Base-by-base conservation (phyloP, 495 filamentous ascomycete genomes). In the Trichoderma asperelloides region DNA sequence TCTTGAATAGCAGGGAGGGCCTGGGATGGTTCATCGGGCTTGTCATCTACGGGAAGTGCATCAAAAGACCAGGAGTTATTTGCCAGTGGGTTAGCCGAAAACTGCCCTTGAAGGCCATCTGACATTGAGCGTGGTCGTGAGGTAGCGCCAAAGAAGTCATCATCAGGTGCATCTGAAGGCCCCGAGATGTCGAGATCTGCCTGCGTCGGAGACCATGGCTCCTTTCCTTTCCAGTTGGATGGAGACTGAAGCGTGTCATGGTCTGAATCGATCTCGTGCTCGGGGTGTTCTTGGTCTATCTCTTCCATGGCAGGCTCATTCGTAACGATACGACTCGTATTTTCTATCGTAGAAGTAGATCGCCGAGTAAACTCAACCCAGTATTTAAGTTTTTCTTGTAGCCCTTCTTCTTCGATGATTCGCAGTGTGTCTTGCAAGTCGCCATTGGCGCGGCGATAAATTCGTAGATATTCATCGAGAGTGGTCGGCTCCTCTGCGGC, bases 381-480 rank as follows among this genome's bases (percentile, higher is more conserved):
- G 65, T 82, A 81, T 28, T 78, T 77, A 51, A 91, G 77, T 62
- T 84, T 82, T 16, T 84, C 83, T 49, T 82, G 78, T 15, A 82
- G 81, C 30, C 82, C 80, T 70, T 89, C 87, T 39, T 87, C 82
- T 30, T 82, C 80, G 62, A 90, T 87, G 15, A 91, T 85, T 49
- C 79, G 75, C 8, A 88, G 69, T 23, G 91, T 85, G 69, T 82
- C 81, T 18, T 85, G 78, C 0, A 83, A 84, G 68, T 89, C 81
- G 15, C 88, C 86, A 45, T 84, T 78, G 1, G 84, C 82, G 68
- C 78, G 78, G 76, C 77, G 68, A 75, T 73, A 89, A 45, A 77
- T 86, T 70, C 70, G 78, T 74, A 78, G 82, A 77, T 72, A 83
- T 74, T 72, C 84, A 65, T 70, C 80, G 62, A 74, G 81, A 30